phyloP scores from a whole-genome alignment of 2,329 filamentous ascomycete species.

The Erysiphe neolycopersici region DNA sequence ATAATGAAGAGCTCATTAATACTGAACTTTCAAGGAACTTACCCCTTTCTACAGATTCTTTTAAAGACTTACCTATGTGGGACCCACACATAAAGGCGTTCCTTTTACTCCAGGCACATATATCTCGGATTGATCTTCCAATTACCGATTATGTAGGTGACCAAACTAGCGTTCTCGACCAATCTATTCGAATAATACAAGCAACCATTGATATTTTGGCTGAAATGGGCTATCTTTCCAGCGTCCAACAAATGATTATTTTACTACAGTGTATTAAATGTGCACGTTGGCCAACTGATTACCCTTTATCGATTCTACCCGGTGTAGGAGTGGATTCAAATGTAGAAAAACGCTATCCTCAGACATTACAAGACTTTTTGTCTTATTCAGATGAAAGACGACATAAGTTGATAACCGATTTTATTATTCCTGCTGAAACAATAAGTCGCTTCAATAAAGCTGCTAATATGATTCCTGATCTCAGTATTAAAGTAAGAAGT shows the following conservation, averaged over 20 bases:
- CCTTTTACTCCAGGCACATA: conserved; percentile 77
- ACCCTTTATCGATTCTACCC: conserved; percentile 54
- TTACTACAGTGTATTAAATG: conserved; percentile 82
- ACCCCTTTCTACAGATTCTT: conserved; percentile 22
- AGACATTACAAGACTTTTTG: conserved; percentile 12
- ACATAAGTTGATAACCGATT: conserved; percentile 20
- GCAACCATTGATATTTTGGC: conserved; percentile 83
- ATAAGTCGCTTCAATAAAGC: conserved; percentile 24
- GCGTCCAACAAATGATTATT: conserved; percentile 54
- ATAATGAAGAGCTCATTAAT: conserved; percentile 97
- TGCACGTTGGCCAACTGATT: conserved; percentile 69
- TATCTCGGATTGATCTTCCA: conserved; percentile 74
- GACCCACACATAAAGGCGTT: conserved; percentile 96
- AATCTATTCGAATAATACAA: conserved; percentile 90
- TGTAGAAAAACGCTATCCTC: conserved; percentile 10
- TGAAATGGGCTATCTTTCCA: conserved; percentile 60
- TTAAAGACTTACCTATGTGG: conserved; percentile 64
- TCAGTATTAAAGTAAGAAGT: conserved; percentile 33
- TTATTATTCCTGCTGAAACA: conserved; percentile 19
- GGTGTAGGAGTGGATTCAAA: conserved; percentile 24
- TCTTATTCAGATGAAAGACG: conserved; percentile 10
- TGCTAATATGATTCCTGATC: conserved; percentile 37
- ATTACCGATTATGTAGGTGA: conserved; percentile 96
- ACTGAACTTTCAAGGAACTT: conserved; percentile 63
- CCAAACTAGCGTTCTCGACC: conserved; percentile 69